A percentile compares a stretch with the other conserved stretches of the same genome.
These are phyloP conservation scores for Colletotrichum shisoi DNA, from an alignment of 2,329 filamentous ascomycete species.

Conservation along the genomic window DNA sequence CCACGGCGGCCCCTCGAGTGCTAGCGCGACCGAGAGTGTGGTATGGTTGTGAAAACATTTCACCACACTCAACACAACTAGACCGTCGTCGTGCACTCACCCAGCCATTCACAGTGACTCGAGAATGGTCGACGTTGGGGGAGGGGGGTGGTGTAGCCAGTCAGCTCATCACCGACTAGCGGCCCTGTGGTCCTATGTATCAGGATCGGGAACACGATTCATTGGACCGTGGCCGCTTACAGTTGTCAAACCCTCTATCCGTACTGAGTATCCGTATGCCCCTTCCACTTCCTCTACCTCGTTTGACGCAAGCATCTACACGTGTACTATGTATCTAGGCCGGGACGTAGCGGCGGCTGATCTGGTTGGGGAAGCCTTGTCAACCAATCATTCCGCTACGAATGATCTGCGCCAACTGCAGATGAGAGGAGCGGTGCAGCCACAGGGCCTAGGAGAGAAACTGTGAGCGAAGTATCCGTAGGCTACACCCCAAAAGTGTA, in stretches of 20 bases:
- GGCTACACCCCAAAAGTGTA: no score
- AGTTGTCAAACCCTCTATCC: slow-evolving; percentile 16
- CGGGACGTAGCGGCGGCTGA: not conserved
- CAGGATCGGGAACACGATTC: slow-evolving; percentile 1
- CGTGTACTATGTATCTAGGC: no score
- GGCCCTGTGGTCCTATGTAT: slow-evolving; percentile 8
- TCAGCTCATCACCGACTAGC: slow-evolving; percentile 11
- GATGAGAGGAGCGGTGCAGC: slow-evolving; percentile 34
- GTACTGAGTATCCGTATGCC: no score
- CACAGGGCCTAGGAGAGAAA: slow-evolving; percentile 20
- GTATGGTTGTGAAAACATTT: slow-evolving; percentile 3
- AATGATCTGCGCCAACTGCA: slow-evolving; percentile 10
- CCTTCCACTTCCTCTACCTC: slow-evolving; percentile 6
- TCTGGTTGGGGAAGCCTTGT: not conserved
- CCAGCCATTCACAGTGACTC: slow-evolving; percentile 36
- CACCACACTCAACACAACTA: slow-evolving; percentile 4
- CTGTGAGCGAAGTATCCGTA: no score
- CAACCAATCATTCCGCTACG: slow-evolving; percentile 15
- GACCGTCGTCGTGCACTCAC: slow-evolving; percentile 22
- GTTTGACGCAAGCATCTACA: slow-evolving; percentile 34
- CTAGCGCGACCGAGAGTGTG: slow-evolving; percentile 3
- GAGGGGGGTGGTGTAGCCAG: no score
- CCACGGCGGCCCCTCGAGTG: not conserved
- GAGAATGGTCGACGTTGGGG: no score
- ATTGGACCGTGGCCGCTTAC: slow-evolving; percentile 8